A percentile compares a stretch with the other conserved stretches of the same genome.
Conservation (phyloP, 2,329 filamentous ascomycete genomes). For the Colletotrichum cordylinicola region DNA sequence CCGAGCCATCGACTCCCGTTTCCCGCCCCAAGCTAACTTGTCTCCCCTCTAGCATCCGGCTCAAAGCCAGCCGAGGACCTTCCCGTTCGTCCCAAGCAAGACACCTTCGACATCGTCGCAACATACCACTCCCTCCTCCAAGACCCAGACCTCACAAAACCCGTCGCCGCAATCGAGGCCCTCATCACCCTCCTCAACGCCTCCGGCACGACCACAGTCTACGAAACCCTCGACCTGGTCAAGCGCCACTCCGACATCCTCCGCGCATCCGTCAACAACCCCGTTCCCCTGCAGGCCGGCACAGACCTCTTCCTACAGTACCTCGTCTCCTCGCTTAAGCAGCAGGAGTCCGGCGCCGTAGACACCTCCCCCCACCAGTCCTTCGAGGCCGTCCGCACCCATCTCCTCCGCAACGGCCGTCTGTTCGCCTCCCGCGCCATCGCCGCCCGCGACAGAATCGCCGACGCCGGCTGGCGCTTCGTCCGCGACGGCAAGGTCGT, state of each 20-base stretch:
- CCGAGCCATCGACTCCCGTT: not conserved
- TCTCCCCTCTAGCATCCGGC: not conserved
- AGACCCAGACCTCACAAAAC: slow-evolving; percentile 91
- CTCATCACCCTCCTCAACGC: slow-evolving; percentile 86
- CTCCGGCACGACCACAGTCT: slow-evolving; percentile 83
- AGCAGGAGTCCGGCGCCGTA: slow-evolving; percentile 45
- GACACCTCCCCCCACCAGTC: slow-evolving; percentile 40
- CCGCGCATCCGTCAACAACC: slow-evolving; percentile 81
- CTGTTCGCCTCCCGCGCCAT: slow-evolving; percentile 89
- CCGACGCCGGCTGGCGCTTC: slow-evolving; percentile 77
- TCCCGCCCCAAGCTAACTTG: not conserved
- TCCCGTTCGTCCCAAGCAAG: slow-evolving; percentile 29
- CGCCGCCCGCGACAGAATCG: slow-evolving; percentile 83
- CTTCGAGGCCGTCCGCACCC: slow-evolving; percentile 83
- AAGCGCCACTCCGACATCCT: slow-evolving; percentile 78
- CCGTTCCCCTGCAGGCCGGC: slow-evolving; percentile 89
- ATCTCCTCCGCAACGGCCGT: slow-evolving; percentile 84
- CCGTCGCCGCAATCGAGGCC: slow-evolving; percentile 91
- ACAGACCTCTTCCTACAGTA: slow-evolving; percentile 97
- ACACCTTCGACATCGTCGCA: slow-evolving; percentile 54
- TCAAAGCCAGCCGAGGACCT: slow-evolving; percentile 11
- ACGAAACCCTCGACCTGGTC: slow-evolving; percentile 89
- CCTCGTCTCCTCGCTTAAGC: slow-evolving; percentile 76
- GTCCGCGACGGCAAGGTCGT: slow-evolving; percentile 80
- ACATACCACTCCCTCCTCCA: slow-evolving; percentile 60